phyloP scores from a whole-genome alignment of 352 stramenopile genomes.

The Pythium inflatum region DNA sequence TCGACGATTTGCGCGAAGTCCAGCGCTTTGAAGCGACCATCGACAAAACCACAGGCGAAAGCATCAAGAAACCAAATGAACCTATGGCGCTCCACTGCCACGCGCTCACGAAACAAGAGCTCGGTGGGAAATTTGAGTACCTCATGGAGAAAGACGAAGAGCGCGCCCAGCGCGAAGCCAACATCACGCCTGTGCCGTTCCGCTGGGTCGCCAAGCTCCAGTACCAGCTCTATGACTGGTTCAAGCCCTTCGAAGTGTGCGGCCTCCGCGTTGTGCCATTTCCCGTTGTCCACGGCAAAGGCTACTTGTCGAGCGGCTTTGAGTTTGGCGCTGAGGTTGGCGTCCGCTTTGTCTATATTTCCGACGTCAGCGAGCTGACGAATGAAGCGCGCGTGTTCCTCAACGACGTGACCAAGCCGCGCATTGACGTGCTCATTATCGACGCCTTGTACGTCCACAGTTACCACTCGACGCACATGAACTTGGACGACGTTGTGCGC shows the following conservation, averaged over 20 bases:
- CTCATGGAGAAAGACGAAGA: conserved; percentile 54
- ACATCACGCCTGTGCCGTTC: conserved; percentile 42
- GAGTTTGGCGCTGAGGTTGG: conserved; percentile 77
- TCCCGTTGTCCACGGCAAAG: conserved; percentile 78
- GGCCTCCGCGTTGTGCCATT: conserved; percentile 65
- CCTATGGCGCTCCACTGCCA: conserved; percentile 71
- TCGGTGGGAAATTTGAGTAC: conserved; percentile 81
- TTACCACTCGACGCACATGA: conserved; percentile 88
- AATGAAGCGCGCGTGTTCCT: conserved; percentile 61
- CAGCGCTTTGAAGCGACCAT: conserved; percentile 59
- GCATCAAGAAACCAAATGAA: conserved; percentile 55
- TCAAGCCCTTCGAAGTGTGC: conserved; percentile 53
- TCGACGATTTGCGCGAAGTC: conserved; percentile 87
- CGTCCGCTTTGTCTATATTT: conserved; percentile 86
- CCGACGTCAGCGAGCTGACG: conserved; percentile 82
- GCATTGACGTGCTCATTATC: conserved; percentile 84
- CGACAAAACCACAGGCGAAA: conserved; percentile 63
- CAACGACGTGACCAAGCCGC: conserved; percentile 49
- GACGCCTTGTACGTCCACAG: conserved; percentile 80
- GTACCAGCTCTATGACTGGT: conserved; percentile 60
- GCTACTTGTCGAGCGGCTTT: conserved; percentile 81
- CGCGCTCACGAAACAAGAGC: conserved; percentile 52
- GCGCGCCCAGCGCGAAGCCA: conserved; percentile 20
- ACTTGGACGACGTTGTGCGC: conserved; percentile 65
- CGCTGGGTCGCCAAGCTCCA: conserved; percentile 83